Evolutionary conservation across 2,329 filamentous ascomycete genomes (phyloP), one percentile per base, ranked within the genome.

Genomic region (Diaporthe citriasiana): DNA sequence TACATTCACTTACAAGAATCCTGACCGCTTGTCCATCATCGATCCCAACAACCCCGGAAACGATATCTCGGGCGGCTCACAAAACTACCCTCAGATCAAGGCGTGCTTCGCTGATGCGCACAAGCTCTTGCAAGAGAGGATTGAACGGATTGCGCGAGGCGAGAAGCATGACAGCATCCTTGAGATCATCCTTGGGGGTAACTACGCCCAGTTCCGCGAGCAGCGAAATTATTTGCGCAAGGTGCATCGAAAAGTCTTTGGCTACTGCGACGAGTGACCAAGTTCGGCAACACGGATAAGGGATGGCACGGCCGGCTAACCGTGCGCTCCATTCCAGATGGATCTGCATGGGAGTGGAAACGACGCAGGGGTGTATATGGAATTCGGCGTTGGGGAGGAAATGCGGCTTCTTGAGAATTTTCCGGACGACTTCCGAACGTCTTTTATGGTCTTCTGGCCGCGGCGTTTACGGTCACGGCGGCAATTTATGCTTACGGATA

Each of bases 51-150:
- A 94, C 74, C 82, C 90, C 0, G 85, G 88, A 35, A 98, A 98
- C 81, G 97, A 99, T 79, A 97, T 99, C 35, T 93, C 97, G 0
- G 95, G 95, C 13, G 95, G 95, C 13, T 97, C 95, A 0, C 89
- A 87, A 59, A 93, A 94, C 77, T 94, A 93, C 10, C 77, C 83
- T 0, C 85, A 89, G 12, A 93, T 98, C 65, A 85, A 94, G 77
- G 81, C 86, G n/a, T 87, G 88, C 17, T 98, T 99, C 81, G 85
- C 89, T 1, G 84, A 91, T 2, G 93, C 94, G 0, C 89, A 91
- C 79, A 79, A 85, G 13, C 81, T 82, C 3, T 83, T 97, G 22
- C 85, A 87, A 60, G 81, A 88, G 4, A 88, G 89, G 42, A 91
- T 96, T 87, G 80, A 79, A 15, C 81, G 88, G 6, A 79, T 93